Evolutionary conservation across 129 eudicot genomes (phyloP), one percentile per base, ranked within the genome.

Genomic region (Flaveria brownii): DNA sequence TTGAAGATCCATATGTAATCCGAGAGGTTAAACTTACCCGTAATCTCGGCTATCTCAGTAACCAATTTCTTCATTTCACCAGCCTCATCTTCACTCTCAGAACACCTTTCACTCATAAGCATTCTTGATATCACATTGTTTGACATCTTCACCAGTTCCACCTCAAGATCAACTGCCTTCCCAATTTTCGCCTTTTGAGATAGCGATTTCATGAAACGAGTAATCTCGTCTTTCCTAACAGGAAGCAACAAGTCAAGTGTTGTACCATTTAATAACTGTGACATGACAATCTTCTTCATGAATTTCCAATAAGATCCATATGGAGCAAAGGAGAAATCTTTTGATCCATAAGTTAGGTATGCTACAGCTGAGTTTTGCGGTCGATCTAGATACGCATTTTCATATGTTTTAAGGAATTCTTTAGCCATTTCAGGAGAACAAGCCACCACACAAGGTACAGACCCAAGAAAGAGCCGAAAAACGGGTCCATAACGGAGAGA

Each of bases 221-320:
- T 63, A 18, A 68, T 65, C 79, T 87, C 91, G 18, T 84, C 68
- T 6, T 39, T 71, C 8, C 88, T 78, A 56, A 87, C 74, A 1
- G 82, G 75, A 66, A 60, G 75, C 54, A 84, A 77, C 6, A 64
- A 26, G 30, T 78, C 82, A 2, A 87, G 82, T 49, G 82, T 83
- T 39, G 82, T 54, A 12, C 84, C 79, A 9, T 82, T 84, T 5
- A 87, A 68, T 13, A 87, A 82, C 45, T 81, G 77, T 25, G 86
- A 84, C 91, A 87, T 81, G 80, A 84, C 77, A 36, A 87, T 75
- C 43, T 81, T 86, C 50, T 86, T 86, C 87, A 86, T 57, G 78
- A 86, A 86, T 14, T 78, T 78, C 90, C 90, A 86, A n/a, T 83
- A 84, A 0, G 80, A 26, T 17, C 87, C 87, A 33, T 86, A 86